phyloP scores from a whole-genome alignment of 2,329 filamentous ascomycete genomes.

The Xylariaceae sp. region DNA sequence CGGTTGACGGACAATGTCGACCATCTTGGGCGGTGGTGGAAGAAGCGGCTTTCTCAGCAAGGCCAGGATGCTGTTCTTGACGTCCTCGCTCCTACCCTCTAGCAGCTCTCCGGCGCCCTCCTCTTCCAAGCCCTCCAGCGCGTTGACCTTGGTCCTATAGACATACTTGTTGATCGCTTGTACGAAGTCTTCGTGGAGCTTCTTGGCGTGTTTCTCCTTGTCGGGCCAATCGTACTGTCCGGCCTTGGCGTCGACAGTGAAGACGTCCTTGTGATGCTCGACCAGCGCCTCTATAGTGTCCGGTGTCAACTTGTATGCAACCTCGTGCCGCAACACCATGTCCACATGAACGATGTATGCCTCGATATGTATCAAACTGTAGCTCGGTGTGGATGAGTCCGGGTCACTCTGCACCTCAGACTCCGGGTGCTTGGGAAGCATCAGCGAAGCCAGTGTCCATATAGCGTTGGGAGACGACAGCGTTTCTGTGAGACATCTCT shows the following conservation, averaged over 20 bases:
- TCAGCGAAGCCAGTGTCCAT: conserved; percentile 89
- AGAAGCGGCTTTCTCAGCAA: conserved; percentile 82
- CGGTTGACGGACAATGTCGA: conserved; percentile 83
- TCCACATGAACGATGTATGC: conserved; percentile 98
- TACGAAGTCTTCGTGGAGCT: conserved; percentile 92
- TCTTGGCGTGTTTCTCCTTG: conserved; percentile 94
- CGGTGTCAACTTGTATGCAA: conserved; percentile 93
- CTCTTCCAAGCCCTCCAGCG: conserved; percentile 92
- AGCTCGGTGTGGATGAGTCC: conserved; percentile 84
- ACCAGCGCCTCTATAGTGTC: conserved; percentile 91
- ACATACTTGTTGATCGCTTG: conserved; percentile 97
- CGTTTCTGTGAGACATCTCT: conserved; percentile 90
- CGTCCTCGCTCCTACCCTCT: conserved; percentile 84
- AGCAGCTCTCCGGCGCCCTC: conserved; percentile 92
- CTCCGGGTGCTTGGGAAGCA: conserved; percentile 86
- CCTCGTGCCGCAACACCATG: conserved; percentile 96
- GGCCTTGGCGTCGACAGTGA: conserved; percentile 83
- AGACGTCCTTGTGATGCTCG: conserved; percentile 93
- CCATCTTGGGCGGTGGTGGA: conserved; percentile 77
- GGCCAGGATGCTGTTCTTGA: conserved; percentile 78
- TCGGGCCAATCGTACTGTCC: conserved; percentile 93
- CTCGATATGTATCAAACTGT: conserved; percentile 87
- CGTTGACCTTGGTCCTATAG: conserved; percentile 80
- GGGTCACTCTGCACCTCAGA: conserved; percentile 75
- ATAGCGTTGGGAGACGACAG: conserved; percentile 85